phyloP scores from a whole-genome alignment of 1,139 yeast genomes.

The Candida anutae region DNA sequence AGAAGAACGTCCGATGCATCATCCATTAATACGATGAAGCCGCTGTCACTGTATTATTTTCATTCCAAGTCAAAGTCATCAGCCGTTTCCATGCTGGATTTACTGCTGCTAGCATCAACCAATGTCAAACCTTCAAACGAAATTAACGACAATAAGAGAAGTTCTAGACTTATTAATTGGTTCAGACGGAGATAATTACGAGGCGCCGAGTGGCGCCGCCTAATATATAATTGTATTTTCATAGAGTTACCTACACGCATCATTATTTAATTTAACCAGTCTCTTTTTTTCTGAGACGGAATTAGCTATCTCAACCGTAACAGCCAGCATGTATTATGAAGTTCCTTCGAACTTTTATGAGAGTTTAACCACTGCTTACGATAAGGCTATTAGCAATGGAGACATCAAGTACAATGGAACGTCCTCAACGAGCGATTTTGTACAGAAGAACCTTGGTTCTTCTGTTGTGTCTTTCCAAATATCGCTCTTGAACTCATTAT shows the following conservation, averaged over 20 bases:
- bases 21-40: no score
- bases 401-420: slow-evolving; percentile 26
- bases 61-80: slow-evolving; percentile 14
- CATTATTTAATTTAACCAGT: no score
- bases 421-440: slow-evolving; percentile 16
- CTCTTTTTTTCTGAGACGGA: no score
- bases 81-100: slow-evolving; percentile 10
- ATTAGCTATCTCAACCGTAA: no score
- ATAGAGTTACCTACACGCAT: no score
- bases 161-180: slow-evolving; percentile 12
- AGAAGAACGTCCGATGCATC: no score
- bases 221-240: no score
- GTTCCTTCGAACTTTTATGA: slow-evolving; percentile 21
- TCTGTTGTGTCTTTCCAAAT: slow-evolving; percentile 18
- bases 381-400: slow-evolving; percentile 18
- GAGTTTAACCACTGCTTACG: slow-evolving; percentile 17
- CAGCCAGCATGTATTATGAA: slow-evolving; percentile 14
- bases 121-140: slow-evolving; percentile 4
- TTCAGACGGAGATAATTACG: slow-evolving; percentile 6
- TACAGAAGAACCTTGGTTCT: slow-evolving; percentile 12
- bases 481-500: slow-evolving; percentile 34
- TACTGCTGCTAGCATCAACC: slow-evolving; percentile 5
- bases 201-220: no score
- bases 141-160: slow-evolving; percentile 6
- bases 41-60: no score